Percentiles rank a stretch among this genome's conserved stretches.
Evolutionary conservation across 2,329 filamentous ascomycete species (phyloP).

Genomic region (Talaromyces rugulosus): DNA sequence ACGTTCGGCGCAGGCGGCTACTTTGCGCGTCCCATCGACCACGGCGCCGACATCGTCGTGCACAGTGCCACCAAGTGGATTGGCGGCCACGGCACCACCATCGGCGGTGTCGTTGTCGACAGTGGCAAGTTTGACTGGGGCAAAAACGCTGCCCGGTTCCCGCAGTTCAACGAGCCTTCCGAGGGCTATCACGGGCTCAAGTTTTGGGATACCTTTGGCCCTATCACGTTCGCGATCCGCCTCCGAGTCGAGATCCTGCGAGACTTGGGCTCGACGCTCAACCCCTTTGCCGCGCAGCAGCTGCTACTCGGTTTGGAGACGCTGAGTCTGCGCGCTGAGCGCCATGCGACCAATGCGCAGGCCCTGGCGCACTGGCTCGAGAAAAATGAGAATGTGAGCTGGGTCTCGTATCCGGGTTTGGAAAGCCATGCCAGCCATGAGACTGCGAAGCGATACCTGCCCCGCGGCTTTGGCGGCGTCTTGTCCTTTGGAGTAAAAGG

Average conservation of each 20-base stretch:
- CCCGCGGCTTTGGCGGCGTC: slow-evolving; percentile 81
- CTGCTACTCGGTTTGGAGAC: slow-evolving; percentile 87
- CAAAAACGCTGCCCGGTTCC: slow-evolving; percentile 76
- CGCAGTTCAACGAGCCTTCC: slow-evolving; percentile 83
- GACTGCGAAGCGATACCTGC: slow-evolving; percentile 80
- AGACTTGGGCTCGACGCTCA: slow-evolving; percentile 76
- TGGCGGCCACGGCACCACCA: slow-evolving; percentile 88
- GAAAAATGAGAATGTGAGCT: slow-evolving; percentile 75
- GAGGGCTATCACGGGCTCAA: slow-evolving; percentile 88
- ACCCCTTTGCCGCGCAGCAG: slow-evolving; percentile 90
- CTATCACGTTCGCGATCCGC: slow-evolving; percentile 76
- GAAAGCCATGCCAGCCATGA: slow-evolving; percentile 75
- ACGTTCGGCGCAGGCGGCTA: slow-evolving; percentile 93
- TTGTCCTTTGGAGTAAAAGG: slow-evolving; percentile 92
- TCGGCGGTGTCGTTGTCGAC: slow-evolving; percentile 82
- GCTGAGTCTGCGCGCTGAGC: slow-evolving; percentile 76
- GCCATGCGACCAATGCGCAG: slow-evolving; percentile 80
- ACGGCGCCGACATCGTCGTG: slow-evolving; percentile 89
- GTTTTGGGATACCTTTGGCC: slow-evolving; percentile 86
- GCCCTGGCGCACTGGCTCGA: slow-evolving; percentile 78
- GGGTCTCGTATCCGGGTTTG: slow-evolving; percentile 92
- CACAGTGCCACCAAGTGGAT: slow-evolving; percentile 98
- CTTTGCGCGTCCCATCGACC: slow-evolving; percentile 78
- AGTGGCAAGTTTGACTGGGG: slow-evolving; percentile 94
- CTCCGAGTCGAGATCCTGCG: slow-evolving; percentile 85